Evolutionary conservation across 225 moss, liverwort and hornwort genomes (phyloP).

Genomic region (Neckera pumila): DNA sequence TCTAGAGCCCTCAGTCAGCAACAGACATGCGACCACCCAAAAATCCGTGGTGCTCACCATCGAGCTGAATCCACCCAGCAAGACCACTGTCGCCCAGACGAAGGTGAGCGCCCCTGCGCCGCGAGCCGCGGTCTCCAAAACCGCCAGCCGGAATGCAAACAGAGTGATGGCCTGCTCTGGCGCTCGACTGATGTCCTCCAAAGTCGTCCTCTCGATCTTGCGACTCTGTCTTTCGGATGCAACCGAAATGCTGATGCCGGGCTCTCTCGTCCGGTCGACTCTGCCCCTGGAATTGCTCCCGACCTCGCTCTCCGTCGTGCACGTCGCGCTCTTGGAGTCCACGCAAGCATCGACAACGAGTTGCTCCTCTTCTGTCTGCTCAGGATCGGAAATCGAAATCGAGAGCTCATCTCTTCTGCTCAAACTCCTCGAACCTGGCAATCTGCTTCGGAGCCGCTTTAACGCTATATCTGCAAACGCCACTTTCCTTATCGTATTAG

Average conservation of each 20-base stretch:
- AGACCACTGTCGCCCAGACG: conserved; percentile 76
- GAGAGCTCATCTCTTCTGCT: background rate
- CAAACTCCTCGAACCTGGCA: background rate
- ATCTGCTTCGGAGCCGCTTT: background rate
- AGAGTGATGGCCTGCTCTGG: conserved; percentile 63
- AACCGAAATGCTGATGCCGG: background rate
- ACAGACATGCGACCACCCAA: conserved; percentile 50
- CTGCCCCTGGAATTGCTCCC: background rate
- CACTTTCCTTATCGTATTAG: background rate
- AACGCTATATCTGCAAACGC: background rate
- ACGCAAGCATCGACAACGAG: background rate
- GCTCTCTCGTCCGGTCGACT: background rate
- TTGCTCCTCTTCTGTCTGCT: background rate
- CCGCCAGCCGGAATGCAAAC: conserved; percentile 60
- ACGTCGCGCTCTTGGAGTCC: background rate
- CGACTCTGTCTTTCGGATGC: background rate
- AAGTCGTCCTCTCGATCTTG: background rate
- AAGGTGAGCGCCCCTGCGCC: conserved; percentile 44
- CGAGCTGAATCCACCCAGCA: conserved; percentile 63
- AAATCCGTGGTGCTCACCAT: conserved; percentile 28
- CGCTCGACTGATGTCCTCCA: background rate
- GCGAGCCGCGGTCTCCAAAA: conserved; percentile 56
- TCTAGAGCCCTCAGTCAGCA: conserved; percentile 57
- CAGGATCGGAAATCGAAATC: background rate
- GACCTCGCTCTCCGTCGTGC: background rate